Percentiles rank a stretch among this genome's conserved stretches.
Conservation (phyloP, 2,329 filamentous ascomycete genomes). For the Cordyceps cateniannulata region DNA sequence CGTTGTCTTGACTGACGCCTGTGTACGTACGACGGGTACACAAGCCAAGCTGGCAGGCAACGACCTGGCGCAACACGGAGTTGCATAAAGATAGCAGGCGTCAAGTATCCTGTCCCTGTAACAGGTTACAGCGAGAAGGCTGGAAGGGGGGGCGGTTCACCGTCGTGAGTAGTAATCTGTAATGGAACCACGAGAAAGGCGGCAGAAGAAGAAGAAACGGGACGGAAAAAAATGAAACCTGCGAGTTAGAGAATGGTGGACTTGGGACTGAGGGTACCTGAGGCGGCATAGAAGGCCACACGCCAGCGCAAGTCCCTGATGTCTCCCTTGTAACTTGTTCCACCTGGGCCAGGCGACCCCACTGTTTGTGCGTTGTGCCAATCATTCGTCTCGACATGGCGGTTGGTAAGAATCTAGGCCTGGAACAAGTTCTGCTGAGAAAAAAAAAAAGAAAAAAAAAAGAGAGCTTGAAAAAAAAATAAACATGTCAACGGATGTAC, state of each 20-base stretch:
- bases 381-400: not conserved
- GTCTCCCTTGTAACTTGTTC: constrained; percentile 1
- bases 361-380: not conserved
- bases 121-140: not conserved
- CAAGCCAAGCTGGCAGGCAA: not conserved
- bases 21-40: not conserved
- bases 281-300: not conserved
- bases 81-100: not conserved
- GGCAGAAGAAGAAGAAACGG: not conserved
- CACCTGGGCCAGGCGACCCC: not conserved
- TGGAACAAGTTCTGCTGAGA: not conserved
- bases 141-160: not conserved
- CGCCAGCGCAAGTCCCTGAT: not conserved
- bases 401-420: not conserved
- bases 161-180: not conserved
- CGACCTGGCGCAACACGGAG: not conserved
- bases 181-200: not conserved
- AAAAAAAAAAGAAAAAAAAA: not conserved
- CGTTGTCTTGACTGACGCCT: not conserved
- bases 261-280: not conserved
- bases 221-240: not conserved
- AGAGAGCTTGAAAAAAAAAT: not conserved
- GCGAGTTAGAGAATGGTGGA: constrained; percentile 3
- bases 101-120: not conserved
- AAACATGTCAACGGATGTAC: not conserved